These are phyloP conservation scores for Penicillium sp. DNA, from an alignment of 2,329 filamentous ascomycete genomes.

Conservation along the genomic window DNA sequence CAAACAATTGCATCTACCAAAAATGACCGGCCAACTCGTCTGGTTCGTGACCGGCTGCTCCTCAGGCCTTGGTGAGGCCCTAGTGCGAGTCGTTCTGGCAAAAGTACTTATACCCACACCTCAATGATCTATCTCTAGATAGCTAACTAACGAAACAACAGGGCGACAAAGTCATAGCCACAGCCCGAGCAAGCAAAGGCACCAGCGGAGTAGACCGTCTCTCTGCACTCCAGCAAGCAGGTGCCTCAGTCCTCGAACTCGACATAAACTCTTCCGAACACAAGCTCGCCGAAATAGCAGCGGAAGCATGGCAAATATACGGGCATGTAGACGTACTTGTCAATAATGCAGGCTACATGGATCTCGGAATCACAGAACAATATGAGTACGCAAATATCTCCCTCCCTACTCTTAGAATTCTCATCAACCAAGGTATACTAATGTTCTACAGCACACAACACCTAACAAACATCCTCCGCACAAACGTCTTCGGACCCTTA, in stretches of 20 bases:
- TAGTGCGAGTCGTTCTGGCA: neutral
- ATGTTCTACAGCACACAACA: neutral
- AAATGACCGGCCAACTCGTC: neutral
- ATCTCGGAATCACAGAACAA: neutral
- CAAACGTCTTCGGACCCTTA: neutral
- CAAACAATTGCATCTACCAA: neutral
- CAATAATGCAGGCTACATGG: neutral
- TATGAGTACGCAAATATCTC: neutral
- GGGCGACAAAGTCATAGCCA: slow-evolving; percentile 1
- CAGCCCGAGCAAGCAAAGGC: neutral
- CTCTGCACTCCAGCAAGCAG: neutral
- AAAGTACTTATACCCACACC: neutral
- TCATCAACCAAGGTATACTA: neutral
- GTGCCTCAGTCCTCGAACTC: neutral
- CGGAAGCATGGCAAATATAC: neutral
- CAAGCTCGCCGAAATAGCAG: neutral
- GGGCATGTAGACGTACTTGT: neutral
- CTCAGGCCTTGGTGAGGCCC: neutral
- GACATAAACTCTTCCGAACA: neutral
- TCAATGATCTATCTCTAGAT: neutral
- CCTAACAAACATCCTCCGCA: neutral
- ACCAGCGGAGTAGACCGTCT: neutral
- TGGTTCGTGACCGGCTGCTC: neutral
- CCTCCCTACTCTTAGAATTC: neutral
- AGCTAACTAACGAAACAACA: neutral